These are phyloP conservation scores for Diaporthe nobilis DNA, from an alignment of 2,329 filamentous ascomycete genomes.

Conservation along the genomic window DNA sequence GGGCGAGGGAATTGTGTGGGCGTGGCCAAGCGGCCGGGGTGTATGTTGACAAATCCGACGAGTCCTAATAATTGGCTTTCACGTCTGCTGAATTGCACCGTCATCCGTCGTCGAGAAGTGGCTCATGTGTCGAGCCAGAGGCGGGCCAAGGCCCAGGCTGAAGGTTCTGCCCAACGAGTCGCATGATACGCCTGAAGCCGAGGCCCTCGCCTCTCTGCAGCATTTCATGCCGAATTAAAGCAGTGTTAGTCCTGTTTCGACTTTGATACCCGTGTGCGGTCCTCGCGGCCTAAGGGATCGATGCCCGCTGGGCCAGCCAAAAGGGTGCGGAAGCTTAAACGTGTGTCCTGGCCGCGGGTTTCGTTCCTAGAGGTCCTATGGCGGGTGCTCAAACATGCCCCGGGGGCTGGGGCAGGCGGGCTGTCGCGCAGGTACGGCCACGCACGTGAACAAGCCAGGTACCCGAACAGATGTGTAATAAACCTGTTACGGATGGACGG, in stretches of 20 bases:
- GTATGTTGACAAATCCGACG: conserved; percentile 2
- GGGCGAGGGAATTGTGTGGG: not conserved
- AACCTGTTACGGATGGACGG: not conserved
- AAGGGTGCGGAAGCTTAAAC: conserved; percentile 21
- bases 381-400: conserved; percentile 19
- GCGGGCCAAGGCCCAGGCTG: conserved; percentile 23
- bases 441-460: conserved; percentile 26
- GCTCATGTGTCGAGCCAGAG: not conserved
- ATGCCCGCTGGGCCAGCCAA: not conserved
- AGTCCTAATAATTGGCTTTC: not conserved
- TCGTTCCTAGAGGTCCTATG: conserved; percentile 27
- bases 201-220: conserved; percentile 31
- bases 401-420: not conserved
- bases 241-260: conserved; percentile 17
- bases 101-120: not conserved
- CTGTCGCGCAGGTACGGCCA: conserved; percentile 15
- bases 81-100: not conserved
- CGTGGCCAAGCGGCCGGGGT: not conserved
- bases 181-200: conserved; percentile 25
- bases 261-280: conserved; percentile 15
- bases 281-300: conserved; percentile 15
- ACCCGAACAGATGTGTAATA: not conserved
- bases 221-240: conserved; percentile 35
- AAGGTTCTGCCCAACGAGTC: conserved; percentile 25
- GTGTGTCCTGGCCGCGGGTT: conserved; percentile 23